Conservation (phyloP, 2,329 filamentous ascomycete genomes). For the Aspergillus calidoustus region DNA sequence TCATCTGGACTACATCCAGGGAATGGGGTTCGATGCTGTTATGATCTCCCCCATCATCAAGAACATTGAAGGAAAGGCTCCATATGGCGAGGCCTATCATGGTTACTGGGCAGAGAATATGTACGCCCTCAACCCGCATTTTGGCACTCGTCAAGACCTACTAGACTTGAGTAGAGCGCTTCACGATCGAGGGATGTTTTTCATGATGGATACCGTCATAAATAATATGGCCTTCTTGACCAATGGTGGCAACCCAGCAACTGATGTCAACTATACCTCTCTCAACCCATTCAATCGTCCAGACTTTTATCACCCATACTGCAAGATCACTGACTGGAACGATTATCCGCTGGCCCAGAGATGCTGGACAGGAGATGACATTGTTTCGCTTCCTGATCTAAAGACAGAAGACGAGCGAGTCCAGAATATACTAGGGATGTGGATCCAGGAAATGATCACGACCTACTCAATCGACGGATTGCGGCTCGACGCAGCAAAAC, state of each 20-base stretch:
- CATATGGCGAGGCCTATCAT: slow-evolving; percentile 54
- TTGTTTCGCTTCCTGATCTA: slow-evolving; percentile 53
- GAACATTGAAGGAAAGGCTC: slow-evolving; percentile 42
- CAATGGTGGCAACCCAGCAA: slow-evolving; percentile 32
- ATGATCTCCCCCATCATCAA: slow-evolving; percentile 50
- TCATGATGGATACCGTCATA: slow-evolving; percentile 59
- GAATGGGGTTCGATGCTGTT: slow-evolving; percentile 55
- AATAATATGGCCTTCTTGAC: slow-evolving; percentile 52
- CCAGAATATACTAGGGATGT: slow-evolving; percentile 45
- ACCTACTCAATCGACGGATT: slow-evolving; percentile 56
- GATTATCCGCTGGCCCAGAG: slow-evolving; percentile 42
- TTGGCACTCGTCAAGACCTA: slow-evolving; percentile 54
- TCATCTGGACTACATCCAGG: slow-evolving; percentile 57
- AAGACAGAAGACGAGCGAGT: slow-evolving; percentile 50
- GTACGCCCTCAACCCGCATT: slow-evolving; percentile 54
- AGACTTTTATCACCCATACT: slow-evolving; percentile 36
- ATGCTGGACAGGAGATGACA: slow-evolving; percentile 58
- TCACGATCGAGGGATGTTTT: slow-evolving; percentile 54
- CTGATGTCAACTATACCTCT: slow-evolving; percentile 29
- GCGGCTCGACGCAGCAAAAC: slow-evolving; percentile 56
- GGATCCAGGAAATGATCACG: slow-evolving; percentile 46
- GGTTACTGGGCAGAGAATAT: slow-evolving; percentile 57
- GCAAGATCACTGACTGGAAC: slow-evolving; percentile 39
- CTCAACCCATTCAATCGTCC: slow-evolving; percentile 34
- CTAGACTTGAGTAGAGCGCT: slow-evolving; percentile 51